Percentiles rank a stretch among this genome's conserved stretches.
These are phyloP conservation scores for Datisca glomerata DNA, from an alignment of 306 rosid genomes.

Conservation along the genomic window DNA sequence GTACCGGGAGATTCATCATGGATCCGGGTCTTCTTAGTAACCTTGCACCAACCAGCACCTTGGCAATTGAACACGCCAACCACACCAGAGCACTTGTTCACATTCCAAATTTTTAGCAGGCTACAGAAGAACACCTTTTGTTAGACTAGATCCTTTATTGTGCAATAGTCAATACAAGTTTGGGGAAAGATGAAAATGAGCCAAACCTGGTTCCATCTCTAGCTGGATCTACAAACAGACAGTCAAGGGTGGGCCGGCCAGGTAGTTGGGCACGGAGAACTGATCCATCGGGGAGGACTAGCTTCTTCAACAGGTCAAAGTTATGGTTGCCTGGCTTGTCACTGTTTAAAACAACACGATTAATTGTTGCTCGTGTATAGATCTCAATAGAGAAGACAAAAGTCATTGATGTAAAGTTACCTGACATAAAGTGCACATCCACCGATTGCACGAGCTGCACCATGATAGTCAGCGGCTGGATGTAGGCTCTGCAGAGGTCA, in stretches of 20 bases:
- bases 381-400: not conserved
- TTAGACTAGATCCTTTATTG: too few relatives aligned
- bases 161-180: too few relatives aligned
- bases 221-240: slow-evolving; percentile 82
- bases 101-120: slow-evolving; percentile 93
- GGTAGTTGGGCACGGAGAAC: slow-evolving; percentile 87
- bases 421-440: slow-evolving; percentile 96
- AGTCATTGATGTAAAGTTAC: slow-evolving; percentile 18
- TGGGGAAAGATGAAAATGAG: not conserved
- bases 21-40: slow-evolving; percentile 62
- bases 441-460: slow-evolving; percentile 95
- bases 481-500: slow-evolving; percentile 71
- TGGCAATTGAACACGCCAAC: slow-evolving; percentile 95
- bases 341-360: slow-evolving; percentile 22
- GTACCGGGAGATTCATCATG: slow-evolving; percentile 70
- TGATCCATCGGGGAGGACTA: slow-evolving; percentile 94
- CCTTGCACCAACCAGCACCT: slow-evolving; percentile 99
- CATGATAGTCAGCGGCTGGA: slow-evolving; percentile 89
- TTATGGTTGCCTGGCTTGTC: slow-evolving; percentile 94
- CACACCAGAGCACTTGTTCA: slow-evolving; percentile 84
- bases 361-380: not conserved
- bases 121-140: slow-evolving; percentile 41
- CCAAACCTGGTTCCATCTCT: slow-evolving; percentile 76
- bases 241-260: slow-evolving; percentile 85
- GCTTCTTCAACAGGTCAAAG: slow-evolving; percentile 78